phyloP scores from a whole-genome alignment of 78 protist species.

The Polysphondylium violaceum region DNA sequence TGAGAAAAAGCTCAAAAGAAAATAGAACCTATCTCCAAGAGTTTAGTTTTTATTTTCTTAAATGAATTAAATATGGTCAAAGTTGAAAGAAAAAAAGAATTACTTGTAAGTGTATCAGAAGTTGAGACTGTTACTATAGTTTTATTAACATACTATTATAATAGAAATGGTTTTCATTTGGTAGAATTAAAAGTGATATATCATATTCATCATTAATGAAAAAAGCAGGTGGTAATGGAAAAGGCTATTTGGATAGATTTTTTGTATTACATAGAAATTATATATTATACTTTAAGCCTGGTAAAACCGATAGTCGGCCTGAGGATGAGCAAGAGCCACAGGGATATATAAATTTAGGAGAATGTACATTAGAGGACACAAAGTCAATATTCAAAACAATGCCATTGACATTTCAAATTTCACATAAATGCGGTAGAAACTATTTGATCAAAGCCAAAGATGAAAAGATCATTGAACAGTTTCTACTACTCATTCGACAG shows the following conservation, averaged over 20 bases:
- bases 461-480: constrained; percentile 33
- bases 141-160: neutral
- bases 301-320: constrained; percentile 38
- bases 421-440: constrained; percentile 5
- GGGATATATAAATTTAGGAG: constrained; percentile 64
- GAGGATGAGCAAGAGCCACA: constrained; percentile 75
- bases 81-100: constrained; percentile 66
- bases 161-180: constrained; percentile 50
- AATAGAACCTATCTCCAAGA: neutral
- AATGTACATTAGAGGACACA: constrained; percentile 47
- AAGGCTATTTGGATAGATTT: constrained; percentile 70
- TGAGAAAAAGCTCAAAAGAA: neutral
- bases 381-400: constrained; percentile 10
- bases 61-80: constrained; percentile 25
- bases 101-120: constrained; percentile 34
- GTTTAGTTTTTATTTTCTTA: neutral
- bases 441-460: constrained; percentile 53
- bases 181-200: constrained; percentile 60
- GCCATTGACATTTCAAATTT: constrained; percentile 60
- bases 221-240: constrained; percentile 73
- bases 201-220: constrained; percentile 65
- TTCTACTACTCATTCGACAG: constrained; percentile 7
- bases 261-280: constrained; percentile 64
- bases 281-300: constrained; percentile 57
- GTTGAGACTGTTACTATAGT: neutral